These are phyloP conservation scores for Pontederia paniculata DNA, from an alignment of 176 grass and related monocot genomes.

Conservation along the genomic window DNA sequence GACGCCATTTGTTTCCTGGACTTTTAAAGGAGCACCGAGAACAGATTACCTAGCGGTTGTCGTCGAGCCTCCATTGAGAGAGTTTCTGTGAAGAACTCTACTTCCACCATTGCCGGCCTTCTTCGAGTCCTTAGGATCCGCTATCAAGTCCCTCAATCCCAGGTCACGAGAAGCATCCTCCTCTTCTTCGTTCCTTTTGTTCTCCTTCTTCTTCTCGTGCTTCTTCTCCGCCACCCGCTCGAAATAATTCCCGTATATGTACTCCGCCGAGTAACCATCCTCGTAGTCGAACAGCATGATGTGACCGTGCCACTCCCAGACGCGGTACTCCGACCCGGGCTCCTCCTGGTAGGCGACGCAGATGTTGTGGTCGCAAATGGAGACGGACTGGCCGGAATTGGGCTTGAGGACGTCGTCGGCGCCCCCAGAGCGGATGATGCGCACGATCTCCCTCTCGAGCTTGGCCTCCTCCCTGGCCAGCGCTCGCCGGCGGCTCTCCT, in stretches of 20 bases:
- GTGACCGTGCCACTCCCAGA: slow-evolving; percentile 93
- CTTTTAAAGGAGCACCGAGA: no score
- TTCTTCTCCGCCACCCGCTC: slow-evolving; percentile 43
- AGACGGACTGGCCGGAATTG: slow-evolving; percentile 83
- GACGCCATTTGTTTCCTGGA: no score
- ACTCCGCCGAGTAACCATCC: slow-evolving; percentile 84
- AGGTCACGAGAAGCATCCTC: slow-evolving; percentile 10
- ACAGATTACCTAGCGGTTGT: no score
- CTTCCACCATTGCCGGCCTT: slow-evolving; percentile 16
- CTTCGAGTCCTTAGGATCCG: slow-evolving; percentile 16
- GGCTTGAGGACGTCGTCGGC: slow-evolving; percentile 61
- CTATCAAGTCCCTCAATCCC: slow-evolving; percentile 83
- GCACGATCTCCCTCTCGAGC: slow-evolving; percentile 82
- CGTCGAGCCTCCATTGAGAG: slow-evolving; percentile 9
- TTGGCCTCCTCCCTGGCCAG: slow-evolving; percentile 76
- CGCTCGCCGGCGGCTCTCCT: slow-evolving; percentile 38
- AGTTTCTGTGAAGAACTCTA: slow-evolving; percentile 53
- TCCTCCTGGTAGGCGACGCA: slow-evolving; percentile 87
- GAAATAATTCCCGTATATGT: slow-evolving; percentile 91
- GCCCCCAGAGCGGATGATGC: slow-evolving; percentile 47
- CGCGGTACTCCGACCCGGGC: slow-evolving; percentile 58
- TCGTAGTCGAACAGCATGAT: slow-evolving; percentile 87
- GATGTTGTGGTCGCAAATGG: slow-evolving; percentile 78
- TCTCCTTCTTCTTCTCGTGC: slow-evolving; percentile 44
- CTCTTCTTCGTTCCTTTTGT: slow-evolving; percentile 13